phyloP scores from a whole-genome alignment of 169 alveolate species.

The Eimeria sp. region DNA sequence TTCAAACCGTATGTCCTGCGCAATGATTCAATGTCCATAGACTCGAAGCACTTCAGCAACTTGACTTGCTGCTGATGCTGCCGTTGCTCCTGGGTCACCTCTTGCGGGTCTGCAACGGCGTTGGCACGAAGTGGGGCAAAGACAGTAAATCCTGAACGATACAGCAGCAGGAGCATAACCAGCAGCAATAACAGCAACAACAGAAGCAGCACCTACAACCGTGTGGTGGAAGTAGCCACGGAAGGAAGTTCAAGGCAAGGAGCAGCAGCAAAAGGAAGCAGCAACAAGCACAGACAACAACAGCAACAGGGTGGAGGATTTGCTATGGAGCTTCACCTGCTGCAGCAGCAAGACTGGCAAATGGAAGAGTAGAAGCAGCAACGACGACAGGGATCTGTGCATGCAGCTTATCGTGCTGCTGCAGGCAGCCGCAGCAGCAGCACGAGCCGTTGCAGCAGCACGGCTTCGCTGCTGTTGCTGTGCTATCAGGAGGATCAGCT shows the following conservation, averaged over 20 bases:
- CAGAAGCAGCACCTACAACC: not conserved
- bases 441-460: slow-evolving; percentile 1
- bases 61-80: slow-evolving; percentile 7
- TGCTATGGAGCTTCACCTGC: not conserved
- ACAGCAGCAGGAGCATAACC: too few species aligned
- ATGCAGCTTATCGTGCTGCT: not conserved
- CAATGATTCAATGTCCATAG: not conserved
- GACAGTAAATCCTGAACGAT: not conserved
- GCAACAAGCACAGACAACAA: not conserved
- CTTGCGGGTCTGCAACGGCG: not conserved
- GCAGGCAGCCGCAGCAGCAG: not conserved
- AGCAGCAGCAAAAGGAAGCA: not conserved
- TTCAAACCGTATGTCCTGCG: not conserved
- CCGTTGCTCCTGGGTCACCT: not conserved
- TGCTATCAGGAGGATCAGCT: not conserved
- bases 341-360: slow-evolving; percentile 11
- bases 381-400: not conserved
- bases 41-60: slow-evolving; percentile 23
- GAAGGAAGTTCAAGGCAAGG: not conserved
- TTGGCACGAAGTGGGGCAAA: not conserved
- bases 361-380: slow-evolving; percentile 6
- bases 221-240: not conserved
- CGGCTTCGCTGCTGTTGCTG: not conserved
- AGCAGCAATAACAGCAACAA: not conserved
- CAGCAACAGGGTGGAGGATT: not conserved